Base-by-base conservation (phyloP, 495 filamentous ascomycete species). In the Trichoderma reesei region DNA sequence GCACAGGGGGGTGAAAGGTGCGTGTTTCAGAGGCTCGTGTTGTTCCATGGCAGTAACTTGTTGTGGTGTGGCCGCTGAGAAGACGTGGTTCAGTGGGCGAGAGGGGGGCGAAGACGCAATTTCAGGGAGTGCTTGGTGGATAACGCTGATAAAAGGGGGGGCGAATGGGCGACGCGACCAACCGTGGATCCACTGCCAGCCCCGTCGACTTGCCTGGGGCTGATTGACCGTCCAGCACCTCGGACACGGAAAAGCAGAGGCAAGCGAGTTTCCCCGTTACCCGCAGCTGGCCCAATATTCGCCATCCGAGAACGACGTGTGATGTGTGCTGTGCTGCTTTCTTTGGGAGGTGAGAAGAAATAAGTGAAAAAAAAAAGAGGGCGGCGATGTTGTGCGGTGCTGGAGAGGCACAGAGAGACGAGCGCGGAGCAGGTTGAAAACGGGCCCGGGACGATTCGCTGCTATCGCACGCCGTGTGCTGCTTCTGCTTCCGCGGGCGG, bases 161-260 rank as follows among this genome's bases (percentile, higher is more conserved):
- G 51, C 51, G 51, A 56, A 56, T 56, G 51, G 51, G 51, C 51
- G 51, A 56, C 51, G 26, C 51, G 51, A 56, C 51, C 51, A 56
- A 56, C 51, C 51, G 51, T 16, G 51, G 51, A 26, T 34, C 51
- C 51, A 56, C 51, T 34, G 26, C 51, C 51, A 56, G 51, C 51
- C 51, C 51, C 51, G 51, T 56, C 26, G 26, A 56, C 51, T 33
- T 56, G 51, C 51, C 31, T 56, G 51, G 51, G 51, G 51, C 51
- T 56, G 51, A 56, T 56, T 34, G 51, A 56, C 18, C 14, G 51
- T 56, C 51, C 16, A 14, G 42, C 11, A 46, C 11, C 42, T 16
- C n/a, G 42, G 42, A 14, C 42, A 46, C 42, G 9, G 20, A 56
- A 9, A 31, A 56, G 20, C 14, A 56, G 51, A 56, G 51, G 10